Percentiles rank a stretch among this genome's conserved stretches.
Evolutionary conservation across 148 eudicot species (phyloP).

Genomic region (Cornus controversa): DNA sequence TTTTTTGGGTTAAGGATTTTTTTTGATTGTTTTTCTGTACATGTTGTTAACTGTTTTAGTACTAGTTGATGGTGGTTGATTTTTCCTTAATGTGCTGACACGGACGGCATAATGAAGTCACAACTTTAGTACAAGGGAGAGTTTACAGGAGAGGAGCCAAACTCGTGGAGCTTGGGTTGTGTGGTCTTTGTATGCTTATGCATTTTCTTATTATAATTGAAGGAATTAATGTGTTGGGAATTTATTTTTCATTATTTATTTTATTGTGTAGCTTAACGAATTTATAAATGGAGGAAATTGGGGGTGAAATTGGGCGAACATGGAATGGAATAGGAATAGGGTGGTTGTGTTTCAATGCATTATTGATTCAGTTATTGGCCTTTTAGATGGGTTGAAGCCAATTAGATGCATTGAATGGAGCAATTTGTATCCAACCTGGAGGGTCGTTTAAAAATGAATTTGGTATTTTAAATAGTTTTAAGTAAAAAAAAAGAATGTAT

Average conservation of each 20-base stretch:
- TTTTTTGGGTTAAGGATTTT: too few species aligned
- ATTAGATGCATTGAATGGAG: background rate
- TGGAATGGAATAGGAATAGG: too few species aligned
- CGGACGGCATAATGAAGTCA: background rate
- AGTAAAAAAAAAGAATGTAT: too few species aligned
- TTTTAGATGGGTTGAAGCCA: background rate
- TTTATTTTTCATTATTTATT: background rate
- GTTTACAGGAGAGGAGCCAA: background rate
- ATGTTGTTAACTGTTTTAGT: background rate
- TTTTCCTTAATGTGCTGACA: background rate
- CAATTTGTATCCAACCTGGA: background rate
- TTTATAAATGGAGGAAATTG: background rate
- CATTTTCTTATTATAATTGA: too few species aligned
- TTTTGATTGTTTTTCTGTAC: background rate
- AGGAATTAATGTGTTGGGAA: too few species aligned
- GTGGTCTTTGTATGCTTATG: too few species aligned
- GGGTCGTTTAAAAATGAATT: too few species aligned
- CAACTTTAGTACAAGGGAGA: background rate
- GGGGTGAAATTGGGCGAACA: background rate
- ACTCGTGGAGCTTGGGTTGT: background rate
- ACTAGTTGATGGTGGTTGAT: background rate
- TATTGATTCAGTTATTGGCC: too few species aligned
- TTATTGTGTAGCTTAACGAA: background rate
- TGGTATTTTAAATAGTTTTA: too few species aligned
- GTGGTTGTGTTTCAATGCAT: too few species aligned